Conservation (phyloP, 148 eudicot species). For the Bassia scoparia region DNA sequence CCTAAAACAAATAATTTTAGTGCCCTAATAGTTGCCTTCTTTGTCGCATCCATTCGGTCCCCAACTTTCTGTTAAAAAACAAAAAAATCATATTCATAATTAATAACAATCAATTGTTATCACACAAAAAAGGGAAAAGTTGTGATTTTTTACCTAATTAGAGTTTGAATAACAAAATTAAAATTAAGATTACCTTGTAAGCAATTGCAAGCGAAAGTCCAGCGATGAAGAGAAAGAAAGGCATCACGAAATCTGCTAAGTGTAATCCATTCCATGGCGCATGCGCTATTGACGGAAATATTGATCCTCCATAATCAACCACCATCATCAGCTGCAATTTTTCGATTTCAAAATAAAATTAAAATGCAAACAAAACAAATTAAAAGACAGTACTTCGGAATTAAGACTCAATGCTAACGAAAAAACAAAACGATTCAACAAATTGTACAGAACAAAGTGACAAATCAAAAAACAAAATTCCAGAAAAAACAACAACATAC, state of each 20-base stretch:
- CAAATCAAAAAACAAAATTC: not conserved
- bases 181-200: slow-evolving; percentile 47
- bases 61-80: slow-evolving; percentile 50
- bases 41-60: slow-evolving; percentile 57
- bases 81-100: not conserved
- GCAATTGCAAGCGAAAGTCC: slow-evolving; percentile 77
- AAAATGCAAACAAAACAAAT: not conserved
- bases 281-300: slow-evolving; percentile 68
- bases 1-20: slow-evolving; percentile 67
- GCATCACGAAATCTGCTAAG: slow-evolving; percentile 89
- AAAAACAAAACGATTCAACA: no score
- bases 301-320: slow-evolving; percentile 77
- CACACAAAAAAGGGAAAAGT: not conserved
- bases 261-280: slow-evolving; percentile 83
- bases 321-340: slow-evolving; percentile 69
- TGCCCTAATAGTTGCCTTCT: slow-evolving; percentile 52
- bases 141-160: not conserved
- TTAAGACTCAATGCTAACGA: no score
- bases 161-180: not conserved
- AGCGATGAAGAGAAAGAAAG: slow-evolving; percentile 80
- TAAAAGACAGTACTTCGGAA: no score
- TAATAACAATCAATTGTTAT: not conserved
- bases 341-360: not conserved
- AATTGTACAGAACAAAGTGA: not conserved
- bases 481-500: slow-evolving; percentile 1